Evolutionary conservation across 768 basidiomycete species (phyloP), one percentile per base, ranked within the genome.

Genomic region (Psilocybe tampanensis): DNA sequence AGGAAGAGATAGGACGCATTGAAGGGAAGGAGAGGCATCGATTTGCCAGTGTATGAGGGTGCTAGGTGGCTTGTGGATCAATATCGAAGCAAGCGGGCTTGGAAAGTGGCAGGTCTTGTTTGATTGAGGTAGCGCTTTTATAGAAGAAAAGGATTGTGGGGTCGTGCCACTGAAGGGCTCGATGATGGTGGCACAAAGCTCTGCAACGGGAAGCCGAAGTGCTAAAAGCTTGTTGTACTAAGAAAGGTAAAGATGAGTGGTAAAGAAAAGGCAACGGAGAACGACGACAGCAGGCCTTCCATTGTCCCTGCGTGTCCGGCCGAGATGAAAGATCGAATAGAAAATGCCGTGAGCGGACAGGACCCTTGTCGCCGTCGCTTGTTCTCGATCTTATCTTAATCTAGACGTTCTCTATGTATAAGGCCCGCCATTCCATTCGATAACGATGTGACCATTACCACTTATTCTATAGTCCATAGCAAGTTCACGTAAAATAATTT

Each of bases 1-100:
- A 82, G 74, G 68, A 84, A 70, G 60, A 85, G 73, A 66, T 84
- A 75, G 39, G 83, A 82, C 17, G 83, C 58, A 58, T 76, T 79
- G 74, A 83, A 74, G n/a, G 74, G 74, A 26, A 76, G 47, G 53
- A 72, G 66, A 50, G 62, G 60, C 68, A 70, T 66, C 24, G 22
- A 22, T 39, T 29, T 29, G 29, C 9, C 44, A 42, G 8, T 29
- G 41, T n/a, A n/a, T n/a, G 3, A 53, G 19, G 52, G 13, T 23
- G 52, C 29, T 21, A 13, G 39, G 36, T 36, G 18, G 39, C 39
- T 24, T 12, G 21, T 52, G 19, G 17, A n/a, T 53, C 18, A 13
- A 26, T 32, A 44, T 17, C 32, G 43, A 23, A 19, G 8, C 23
- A 33, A 48, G 26, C 15, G 24, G 17, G 6, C 26, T 32, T 48